Evolutionary conservation across 345 rosid genomes (phyloP).

Genomic region (Hibiscus syriacus): DNA sequence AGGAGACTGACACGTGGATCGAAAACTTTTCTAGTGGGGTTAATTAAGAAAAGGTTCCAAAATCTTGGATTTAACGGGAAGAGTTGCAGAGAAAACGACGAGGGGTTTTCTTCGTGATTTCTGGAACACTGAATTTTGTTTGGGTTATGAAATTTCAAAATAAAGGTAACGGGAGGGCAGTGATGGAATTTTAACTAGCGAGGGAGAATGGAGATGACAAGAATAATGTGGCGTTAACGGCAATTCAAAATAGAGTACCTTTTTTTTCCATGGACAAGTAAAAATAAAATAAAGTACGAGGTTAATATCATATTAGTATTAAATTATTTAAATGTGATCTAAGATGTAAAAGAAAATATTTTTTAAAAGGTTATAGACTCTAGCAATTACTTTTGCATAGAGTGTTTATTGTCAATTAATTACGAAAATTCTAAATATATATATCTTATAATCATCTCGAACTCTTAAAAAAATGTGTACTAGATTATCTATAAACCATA

Average conservation of each 20-base stretch:
- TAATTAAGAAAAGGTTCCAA: neutral
- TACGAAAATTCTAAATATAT: too few species aligned
- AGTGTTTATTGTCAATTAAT: too few species aligned
- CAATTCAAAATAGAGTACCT: neutral
- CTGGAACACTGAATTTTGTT: neutral
- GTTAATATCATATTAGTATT: too few species aligned
- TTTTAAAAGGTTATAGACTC: too few species aligned
- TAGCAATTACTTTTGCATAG: too few species aligned
- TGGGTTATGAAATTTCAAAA: neutral
- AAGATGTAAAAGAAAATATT: too few species aligned
- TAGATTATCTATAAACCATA: too few species aligned
- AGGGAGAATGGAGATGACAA: neutral
- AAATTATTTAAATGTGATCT: too few species aligned
- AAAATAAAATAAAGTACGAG: too few species aligned
- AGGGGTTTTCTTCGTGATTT: neutral
- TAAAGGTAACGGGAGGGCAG: neutral
- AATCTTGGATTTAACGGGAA: constrained; percentile 17
- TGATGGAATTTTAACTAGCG: neutral
- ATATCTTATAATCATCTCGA: too few species aligned
- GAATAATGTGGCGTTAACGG: neutral
- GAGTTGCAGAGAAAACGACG: neutral
- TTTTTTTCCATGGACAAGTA: too few species aligned
- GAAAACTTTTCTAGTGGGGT: neutral
- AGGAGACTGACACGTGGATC: neutral
- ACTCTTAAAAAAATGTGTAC: too few species aligned